These are phyloP conservation scores for Geosmithia flava DNA, from an alignment of 2,329 filamentous ascomycete species.

Conservation along the genomic window DNA sequence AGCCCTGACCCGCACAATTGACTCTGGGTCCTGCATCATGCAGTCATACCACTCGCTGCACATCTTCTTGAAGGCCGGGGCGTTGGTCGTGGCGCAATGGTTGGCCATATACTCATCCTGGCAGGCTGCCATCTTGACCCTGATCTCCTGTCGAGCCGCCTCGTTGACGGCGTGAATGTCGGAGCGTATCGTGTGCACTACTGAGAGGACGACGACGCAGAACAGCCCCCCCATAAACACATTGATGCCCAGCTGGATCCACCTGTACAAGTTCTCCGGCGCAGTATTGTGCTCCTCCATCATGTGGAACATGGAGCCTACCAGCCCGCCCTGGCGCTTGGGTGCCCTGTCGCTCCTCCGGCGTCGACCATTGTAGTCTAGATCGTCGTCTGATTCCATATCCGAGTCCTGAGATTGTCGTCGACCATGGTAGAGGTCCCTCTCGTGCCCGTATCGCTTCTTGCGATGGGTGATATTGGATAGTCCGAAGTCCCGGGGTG, in stretches of 20 bases:
- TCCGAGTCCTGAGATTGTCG: conserved; percentile 21
- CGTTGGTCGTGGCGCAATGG: conserved; percentile 50
- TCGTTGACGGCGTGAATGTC: conserved; percentile 66
- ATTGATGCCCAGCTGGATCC: conserved; percentile 52
- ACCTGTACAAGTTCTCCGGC: conserved; percentile 45
- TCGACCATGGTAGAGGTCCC: not conserved
- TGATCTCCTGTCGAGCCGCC: conserved; percentile 53
- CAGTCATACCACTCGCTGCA: conserved; percentile 79
- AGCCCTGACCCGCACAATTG: conserved; percentile 67
- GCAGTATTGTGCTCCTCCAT: conserved; percentile 46
- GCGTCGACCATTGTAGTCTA: not conserved
- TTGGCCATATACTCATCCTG: conserved; percentile 64
- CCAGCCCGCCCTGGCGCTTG: conserved; percentile 10
- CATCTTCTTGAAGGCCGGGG: conserved; percentile 59
- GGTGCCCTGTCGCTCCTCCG: conserved; percentile 9
- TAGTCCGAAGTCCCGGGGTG: conserved; percentile 23
- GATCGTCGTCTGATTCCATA: conserved; percentile 26
- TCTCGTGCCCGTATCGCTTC: conserved; percentile 39
- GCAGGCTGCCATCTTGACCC: conserved; percentile 64
- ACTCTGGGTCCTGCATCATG: conserved; percentile 72
- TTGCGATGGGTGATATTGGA: conserved; percentile 35
- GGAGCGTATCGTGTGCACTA: conserved; percentile 56
- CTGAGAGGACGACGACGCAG: conserved; percentile 56
- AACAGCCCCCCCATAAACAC: conserved; percentile 41
- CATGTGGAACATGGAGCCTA: conserved; percentile 34